These are phyloP conservation scores for Cystobasidium pallidum DNA, from an alignment of 1,284 basidiomycete species.

Conservation along the genomic window DNA sequence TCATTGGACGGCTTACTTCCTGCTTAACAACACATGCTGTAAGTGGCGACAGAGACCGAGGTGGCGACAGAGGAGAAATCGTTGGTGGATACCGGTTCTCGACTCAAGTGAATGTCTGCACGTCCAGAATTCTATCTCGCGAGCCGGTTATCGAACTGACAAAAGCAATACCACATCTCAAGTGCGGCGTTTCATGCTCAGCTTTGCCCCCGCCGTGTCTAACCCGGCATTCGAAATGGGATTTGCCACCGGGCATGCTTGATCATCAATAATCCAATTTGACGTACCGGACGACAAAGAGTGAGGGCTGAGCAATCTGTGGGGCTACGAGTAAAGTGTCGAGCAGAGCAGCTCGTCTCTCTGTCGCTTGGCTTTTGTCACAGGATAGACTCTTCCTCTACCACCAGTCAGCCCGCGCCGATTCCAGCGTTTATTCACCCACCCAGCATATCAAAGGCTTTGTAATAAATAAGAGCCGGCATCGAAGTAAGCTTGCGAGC, in stretches of 20 bases:
- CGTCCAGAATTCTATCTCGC: too few relatives aligned
- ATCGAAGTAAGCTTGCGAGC: neutral
- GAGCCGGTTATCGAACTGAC: too few relatives aligned
- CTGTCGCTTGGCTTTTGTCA: neutral
- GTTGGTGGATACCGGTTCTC: too few relatives aligned
- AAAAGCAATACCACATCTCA: neutral
- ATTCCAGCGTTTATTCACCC: neutral
- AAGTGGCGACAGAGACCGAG: slow-evolving; percentile 8
- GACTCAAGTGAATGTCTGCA: too few relatives aligned
- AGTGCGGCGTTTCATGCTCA: neutral
- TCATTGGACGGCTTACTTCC: neutral
- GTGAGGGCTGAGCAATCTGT: neutral
- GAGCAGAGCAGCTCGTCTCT: neutral
- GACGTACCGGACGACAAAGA: slow-evolving; percentile 7
- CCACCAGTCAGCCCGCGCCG: neutral
- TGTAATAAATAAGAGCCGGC: slow-evolving; percentile 2
- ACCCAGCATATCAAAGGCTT: neutral
- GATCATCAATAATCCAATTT: slow-evolving; percentile 12
- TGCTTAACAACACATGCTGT: slow-evolving; percentile 2
- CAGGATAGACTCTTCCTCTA: neutral
- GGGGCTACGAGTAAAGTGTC: too few relatives aligned
- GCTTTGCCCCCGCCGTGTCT: neutral
- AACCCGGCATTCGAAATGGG: neutral
- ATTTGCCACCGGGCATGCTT: slow-evolving; percentile 12
- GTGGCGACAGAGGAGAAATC: neutral